A percentile compares a stretch with the other conserved stretches of the same genome.
Evolutionary conservation across 176 grass and related monocot genomes (phyloP).

Genomic region (Ampelocalamus luodianensis): DNA sequence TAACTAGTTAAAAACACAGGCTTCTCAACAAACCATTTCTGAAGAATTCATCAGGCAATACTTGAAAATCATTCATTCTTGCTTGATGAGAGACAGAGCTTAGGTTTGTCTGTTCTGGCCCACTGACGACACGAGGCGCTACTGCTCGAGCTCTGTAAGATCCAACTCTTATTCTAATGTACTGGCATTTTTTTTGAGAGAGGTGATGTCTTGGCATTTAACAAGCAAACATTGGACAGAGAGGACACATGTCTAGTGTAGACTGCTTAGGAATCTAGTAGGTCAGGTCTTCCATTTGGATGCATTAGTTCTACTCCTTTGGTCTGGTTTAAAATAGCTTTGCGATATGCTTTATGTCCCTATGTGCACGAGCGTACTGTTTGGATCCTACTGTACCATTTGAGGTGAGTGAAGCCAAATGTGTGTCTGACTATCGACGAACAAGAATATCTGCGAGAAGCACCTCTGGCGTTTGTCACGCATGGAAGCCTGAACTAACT

Average conservation of each 20-base stretch:
- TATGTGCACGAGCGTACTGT: slow-evolving; percentile 15
- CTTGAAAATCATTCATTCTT: slow-evolving; percentile 13
- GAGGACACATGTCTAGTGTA: slow-evolving; percentile 50
- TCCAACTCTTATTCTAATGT: background rate
- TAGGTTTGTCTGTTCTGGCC: background rate
- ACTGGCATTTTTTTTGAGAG: no score
- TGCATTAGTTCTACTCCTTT: background rate
- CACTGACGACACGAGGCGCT: slow-evolving; percentile 20
- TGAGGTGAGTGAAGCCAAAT: slow-evolving; percentile 20
- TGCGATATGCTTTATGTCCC: slow-evolving; percentile 36
- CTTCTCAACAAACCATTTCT: background rate
- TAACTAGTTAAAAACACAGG: no score
- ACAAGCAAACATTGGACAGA: background rate
- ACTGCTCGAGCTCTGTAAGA: background rate
- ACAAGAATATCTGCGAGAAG: background rate
- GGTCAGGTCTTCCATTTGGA: slow-evolving; percentile 36
- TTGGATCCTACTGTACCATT: slow-evolving; percentile 27
- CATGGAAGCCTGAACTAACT: background rate
- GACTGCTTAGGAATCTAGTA: slow-evolving; percentile 49
- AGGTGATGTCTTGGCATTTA: background rate
- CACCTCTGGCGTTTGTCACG: background rate
- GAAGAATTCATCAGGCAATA: background rate
- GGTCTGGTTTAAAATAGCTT: background rate
- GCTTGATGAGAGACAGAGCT: background rate
- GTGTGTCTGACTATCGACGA: background rate